These are phyloP conservation scores for Hyphodiscus sp. DNA, from an alignment of 2,329 filamentous ascomycete species.

Conservation along the genomic window DNA sequence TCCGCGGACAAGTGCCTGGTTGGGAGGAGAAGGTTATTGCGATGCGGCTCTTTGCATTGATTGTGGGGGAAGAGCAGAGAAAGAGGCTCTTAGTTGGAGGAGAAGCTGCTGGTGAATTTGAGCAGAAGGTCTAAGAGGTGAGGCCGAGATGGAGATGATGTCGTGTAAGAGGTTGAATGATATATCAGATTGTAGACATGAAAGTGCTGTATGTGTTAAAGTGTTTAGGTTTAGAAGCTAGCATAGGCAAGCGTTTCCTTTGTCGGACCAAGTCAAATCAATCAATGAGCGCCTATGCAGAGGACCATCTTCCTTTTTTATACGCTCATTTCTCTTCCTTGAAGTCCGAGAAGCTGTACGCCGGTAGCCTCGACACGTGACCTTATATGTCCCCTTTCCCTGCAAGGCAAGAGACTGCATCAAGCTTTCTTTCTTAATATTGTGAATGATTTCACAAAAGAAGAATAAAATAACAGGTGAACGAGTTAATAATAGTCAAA, in stretches of 20 bases:
- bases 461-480: no score
- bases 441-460: no score
- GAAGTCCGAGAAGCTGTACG: no score
- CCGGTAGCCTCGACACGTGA: no score
- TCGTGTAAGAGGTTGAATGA: neutral
- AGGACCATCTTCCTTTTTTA: no score
- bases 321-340: no score
- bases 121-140: constrained; percentile 9
- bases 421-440: no score
- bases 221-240: neutral
- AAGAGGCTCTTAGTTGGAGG: constrained; percentile 1
- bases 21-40: constrained; percentile 30
- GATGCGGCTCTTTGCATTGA: constrained; percentile 26
- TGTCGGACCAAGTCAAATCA: neutral
- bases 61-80: constrained; percentile 24
- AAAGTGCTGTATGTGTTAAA: constrained; percentile 7
- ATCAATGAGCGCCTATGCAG: neutral
- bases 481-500: no score
- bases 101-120: neutral
- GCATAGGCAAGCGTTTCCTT: neutral
- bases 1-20: constrained; percentile 24
- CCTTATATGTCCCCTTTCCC: no score
- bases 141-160: neutral
- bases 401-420: no score
- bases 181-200: constrained; percentile 40